Evolutionary conservation across 345 rosid genomes (phyloP).

Genomic region (Angophora floribunda): DNA sequence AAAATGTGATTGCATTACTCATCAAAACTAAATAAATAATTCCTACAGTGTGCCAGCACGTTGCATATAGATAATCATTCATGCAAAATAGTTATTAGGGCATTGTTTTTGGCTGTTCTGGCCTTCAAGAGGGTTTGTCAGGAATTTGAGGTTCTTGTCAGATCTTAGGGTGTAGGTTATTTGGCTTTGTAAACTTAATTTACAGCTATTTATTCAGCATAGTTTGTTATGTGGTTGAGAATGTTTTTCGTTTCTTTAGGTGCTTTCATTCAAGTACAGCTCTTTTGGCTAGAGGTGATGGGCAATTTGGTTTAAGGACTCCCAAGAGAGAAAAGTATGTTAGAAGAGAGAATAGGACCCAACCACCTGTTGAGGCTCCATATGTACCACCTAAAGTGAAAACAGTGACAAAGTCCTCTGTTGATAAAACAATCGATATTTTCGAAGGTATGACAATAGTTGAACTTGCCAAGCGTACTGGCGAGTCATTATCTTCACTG

Average conservation of each 20-base stretch:
- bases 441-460: conserved; percentile 80
- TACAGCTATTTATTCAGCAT: background rate
- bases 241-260: conserved; percentile 20
- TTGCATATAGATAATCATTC: background rate
- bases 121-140: background rate
- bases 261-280: conserved; percentile 50
- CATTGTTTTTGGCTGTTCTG: background rate
- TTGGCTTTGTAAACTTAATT: background rate
- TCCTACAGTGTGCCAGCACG: background rate
- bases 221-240: background rate
- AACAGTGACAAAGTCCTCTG: conserved; percentile 28
- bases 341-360: conserved; percentile 31
- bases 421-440: conserved; percentile 59
- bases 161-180: background rate
- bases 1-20: background rate
- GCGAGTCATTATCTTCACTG: conserved; percentile 36
- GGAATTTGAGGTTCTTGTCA: background rate
- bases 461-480: conserved; percentile 73
- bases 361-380: conserved; percentile 75
- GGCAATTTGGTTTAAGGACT: conserved; percentile 31
- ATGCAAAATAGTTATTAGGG: background rate
- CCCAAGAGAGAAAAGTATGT: conserved; percentile 42
- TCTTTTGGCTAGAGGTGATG: conserved; percentile 37
- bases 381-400: conserved; percentile 60
- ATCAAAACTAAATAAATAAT: background rate